Evolutionary conservation across 192 early-diverging fungal genomes (phyloP).

Genomic region (Dissophora ornata): DNA sequence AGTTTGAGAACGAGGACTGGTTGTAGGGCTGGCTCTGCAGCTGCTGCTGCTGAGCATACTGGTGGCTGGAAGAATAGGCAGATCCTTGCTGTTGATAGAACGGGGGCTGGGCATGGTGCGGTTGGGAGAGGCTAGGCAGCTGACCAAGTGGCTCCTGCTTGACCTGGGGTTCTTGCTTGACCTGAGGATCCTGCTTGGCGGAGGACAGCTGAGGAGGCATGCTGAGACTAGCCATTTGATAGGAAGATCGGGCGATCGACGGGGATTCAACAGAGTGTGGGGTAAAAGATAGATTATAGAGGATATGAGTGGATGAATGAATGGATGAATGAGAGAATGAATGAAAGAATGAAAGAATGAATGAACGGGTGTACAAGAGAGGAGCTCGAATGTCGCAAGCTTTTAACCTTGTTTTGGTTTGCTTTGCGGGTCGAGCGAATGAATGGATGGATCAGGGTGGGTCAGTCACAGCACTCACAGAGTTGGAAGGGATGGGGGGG

Average conservation of each 20-base stretch:
- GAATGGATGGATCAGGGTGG: no score
- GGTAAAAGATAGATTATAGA: not conserved
- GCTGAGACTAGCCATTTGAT: slow-evolving; percentile 3
- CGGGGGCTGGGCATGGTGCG: not conserved
- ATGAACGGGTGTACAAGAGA: no score
- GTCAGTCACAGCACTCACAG: no score
- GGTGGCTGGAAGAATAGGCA: slow-evolving; percentile 4
- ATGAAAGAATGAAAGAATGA: no score
- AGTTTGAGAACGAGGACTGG: slow-evolving; percentile 5
- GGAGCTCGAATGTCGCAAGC: not conserved
- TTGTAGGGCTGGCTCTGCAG: slow-evolving; percentile 5
- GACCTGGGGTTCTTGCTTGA: slow-evolving; percentile 41
- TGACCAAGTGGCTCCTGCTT: slow-evolving; percentile 24
- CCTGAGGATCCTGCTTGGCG: slow-evolving; percentile 33
- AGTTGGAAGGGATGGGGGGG: no score
- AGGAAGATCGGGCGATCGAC: no score
- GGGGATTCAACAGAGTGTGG: no score
- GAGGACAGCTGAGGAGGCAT: slow-evolving; percentile 22
- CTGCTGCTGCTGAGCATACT: slow-evolving; percentile 8
- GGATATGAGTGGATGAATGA: not conserved
- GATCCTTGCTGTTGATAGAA: slow-evolving; percentile 8
- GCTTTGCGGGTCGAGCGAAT: no score
- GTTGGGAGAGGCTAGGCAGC: slow-evolving; percentile 2
- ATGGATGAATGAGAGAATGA: no score
- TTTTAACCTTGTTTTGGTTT: not conserved